Conservation (phyloP, 805 yeast genomes). For the Candida odintsovae region DNA sequence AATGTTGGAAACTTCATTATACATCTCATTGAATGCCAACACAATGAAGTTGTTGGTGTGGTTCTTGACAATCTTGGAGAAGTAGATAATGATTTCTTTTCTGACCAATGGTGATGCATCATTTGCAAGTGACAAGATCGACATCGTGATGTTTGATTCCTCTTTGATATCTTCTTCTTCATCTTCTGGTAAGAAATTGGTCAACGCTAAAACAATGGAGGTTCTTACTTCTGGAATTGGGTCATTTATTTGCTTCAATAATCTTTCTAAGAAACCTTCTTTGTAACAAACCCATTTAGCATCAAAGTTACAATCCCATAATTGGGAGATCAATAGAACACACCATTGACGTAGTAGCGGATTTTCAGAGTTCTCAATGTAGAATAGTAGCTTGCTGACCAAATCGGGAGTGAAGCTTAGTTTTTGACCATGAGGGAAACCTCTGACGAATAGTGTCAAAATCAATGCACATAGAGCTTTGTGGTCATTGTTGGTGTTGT, state of each 20-base stretch:
- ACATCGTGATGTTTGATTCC: constrained; percentile 65
- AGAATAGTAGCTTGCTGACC: constrained; percentile 57
- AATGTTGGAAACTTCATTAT: constrained; percentile 53
- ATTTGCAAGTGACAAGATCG: constrained; percentile 59
- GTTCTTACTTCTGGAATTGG: constrained; percentile 96
- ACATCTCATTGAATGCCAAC: constrained; percentile 79
- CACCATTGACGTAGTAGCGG: constrained; percentile 94
- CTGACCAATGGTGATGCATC: constrained; percentile 91
- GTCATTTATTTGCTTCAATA: constrained; percentile 61
- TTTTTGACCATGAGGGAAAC: constrained; percentile 73
- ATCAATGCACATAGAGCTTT: constrained; percentile 95
- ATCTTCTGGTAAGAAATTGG: constrained; percentile 54
- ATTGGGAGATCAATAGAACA: constrained; percentile 66
- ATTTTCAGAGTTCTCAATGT: constrained; percentile 67
- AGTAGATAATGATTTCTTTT: constrained; percentile 73
- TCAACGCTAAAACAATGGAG: constrained; percentile 68
- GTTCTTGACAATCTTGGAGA: constrained; percentile 66
- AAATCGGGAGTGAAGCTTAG: constrained; percentile 72
- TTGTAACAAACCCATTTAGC: constrained; percentile 67
- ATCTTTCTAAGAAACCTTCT: constrained; percentile 52
- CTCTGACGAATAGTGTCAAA: constrained; percentile 75
- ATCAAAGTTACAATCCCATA: constrained; percentile 68
- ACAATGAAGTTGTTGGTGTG: constrained; percentile 74
- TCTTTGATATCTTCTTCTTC: constrained; percentile 46
- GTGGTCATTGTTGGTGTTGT: constrained; percentile 50